These are phyloP conservation scores for Spergularia marina DNA, from an alignment of 148 eudicot species.

Conservation along the genomic window DNA sequence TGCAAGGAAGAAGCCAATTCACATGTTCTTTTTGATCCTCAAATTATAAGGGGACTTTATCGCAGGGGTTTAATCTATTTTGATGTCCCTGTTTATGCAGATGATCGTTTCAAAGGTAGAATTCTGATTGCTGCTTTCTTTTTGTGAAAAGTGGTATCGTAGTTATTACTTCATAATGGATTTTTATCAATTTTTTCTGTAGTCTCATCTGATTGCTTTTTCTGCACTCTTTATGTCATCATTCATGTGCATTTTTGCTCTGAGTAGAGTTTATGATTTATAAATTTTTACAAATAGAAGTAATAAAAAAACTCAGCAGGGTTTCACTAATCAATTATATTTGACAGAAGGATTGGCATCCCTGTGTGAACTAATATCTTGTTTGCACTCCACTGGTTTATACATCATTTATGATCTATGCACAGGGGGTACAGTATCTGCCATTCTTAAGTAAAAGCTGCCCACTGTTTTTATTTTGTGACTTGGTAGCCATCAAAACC, in stretches of 20 bases:
- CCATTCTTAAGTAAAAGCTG: not conserved
- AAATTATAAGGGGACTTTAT: slow-evolving; percentile 70
- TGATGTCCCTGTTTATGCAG: slow-evolving; percentile 88
- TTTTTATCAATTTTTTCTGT: not conserved
- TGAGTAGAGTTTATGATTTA: not conserved
- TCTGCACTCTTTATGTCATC: not conserved
- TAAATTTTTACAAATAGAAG: not conserved
- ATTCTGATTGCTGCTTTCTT: not conserved
- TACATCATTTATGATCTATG: not conserved
- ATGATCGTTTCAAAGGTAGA: slow-evolving; percentile 94
- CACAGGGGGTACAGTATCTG: not conserved
- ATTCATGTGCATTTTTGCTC: not conserved
- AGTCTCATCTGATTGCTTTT: not conserved
- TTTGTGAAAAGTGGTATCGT: not conserved
- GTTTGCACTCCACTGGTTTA: not conserved
- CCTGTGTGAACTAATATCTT: not conserved
- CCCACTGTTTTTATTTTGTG: not conserved
- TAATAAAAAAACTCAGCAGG: not conserved
- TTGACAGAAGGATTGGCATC: not conserved
- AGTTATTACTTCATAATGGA: not conserved
- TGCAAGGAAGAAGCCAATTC: slow-evolving; percentile 97
- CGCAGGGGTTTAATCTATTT: slow-evolving; percentile 85
- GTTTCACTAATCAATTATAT: not conserved
- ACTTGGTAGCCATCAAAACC: not conserved
- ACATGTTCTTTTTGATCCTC: slow-evolving; percentile 81